Conservation (phyloP, 2,329 filamentous ascomycete genomes). For the Ascochyta clinopodiicola region DNA sequence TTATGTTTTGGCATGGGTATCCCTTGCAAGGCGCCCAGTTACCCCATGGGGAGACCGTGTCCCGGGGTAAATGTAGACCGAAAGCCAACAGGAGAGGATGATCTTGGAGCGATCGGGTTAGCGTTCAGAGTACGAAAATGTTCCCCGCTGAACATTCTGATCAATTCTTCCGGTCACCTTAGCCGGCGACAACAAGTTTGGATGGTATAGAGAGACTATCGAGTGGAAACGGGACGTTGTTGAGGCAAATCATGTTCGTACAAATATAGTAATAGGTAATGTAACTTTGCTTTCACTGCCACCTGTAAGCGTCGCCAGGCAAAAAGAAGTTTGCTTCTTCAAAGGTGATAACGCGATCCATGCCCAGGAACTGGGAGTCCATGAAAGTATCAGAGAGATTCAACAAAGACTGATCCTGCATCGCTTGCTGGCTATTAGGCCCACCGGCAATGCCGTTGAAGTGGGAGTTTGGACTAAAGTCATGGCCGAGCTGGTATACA, state of each 20-base stretch:
- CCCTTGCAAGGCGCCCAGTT: background rate
- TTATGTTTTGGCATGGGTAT: background rate
- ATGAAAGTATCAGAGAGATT: conserved; percentile 42
- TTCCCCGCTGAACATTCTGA: background rate
- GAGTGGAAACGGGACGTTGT: background rate
- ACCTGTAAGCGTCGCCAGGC: conserved; percentile 38
- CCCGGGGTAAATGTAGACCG: conserved; percentile 26
- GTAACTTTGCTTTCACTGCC: conserved; percentile 21
- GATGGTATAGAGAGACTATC: background rate
- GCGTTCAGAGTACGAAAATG: background rate
- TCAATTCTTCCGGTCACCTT: conserved; percentile 7
- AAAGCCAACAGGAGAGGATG: background rate
- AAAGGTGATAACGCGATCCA: conserved; percentile 47
- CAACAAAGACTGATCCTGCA: conserved; percentile 40
- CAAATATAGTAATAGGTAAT: background rate
- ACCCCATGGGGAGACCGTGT: conserved; percentile 1
- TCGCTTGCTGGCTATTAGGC: conserved; percentile 19
- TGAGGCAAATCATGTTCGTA: background rate
- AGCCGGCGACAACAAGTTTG: background rate
- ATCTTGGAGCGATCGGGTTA: background rate
- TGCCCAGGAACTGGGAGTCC: conserved; percentile 42
- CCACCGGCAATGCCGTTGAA: background rate
- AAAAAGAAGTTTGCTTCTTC: conserved; percentile 45
- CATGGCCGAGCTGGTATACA: conserved; percentile 9
- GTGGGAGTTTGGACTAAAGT: background rate